Evolutionary conservation across 768 basidiomycete species (phyloP), one percentile per base, ranked within the genome.

Genomic region (Suillus americanus): DNA sequence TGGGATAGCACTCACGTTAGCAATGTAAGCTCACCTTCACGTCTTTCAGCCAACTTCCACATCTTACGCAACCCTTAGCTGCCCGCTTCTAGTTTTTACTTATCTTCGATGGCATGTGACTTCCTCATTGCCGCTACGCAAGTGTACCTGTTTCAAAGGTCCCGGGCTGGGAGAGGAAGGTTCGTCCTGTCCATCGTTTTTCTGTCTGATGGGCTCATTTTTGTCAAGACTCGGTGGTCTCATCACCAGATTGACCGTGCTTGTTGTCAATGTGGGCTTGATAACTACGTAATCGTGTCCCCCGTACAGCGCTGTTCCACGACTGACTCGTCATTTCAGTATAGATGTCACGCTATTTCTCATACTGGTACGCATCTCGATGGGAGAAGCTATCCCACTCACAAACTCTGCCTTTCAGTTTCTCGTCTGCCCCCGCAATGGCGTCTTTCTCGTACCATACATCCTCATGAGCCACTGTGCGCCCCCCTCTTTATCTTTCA

Each of bases 391-490:
- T 10, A 16, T 48, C 4, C 30, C 40, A 51, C 23, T 43, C n/a
- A 38, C 13, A 14, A 25, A n/a, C 12, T 14, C 33, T 45, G 2
- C 18, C 55, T 16, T 5, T 16, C 46, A 78, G 77, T 78, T 78
- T 67, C 66, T 78, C 57, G 70, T 67, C n/a, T 79, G 77, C 57
- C 77, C 77, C 5, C 65, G 64, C 48, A 79, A 79, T 35, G 77
- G 77, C 38, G 70, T 69, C 2, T 78, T 78, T 51, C 75, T 78
- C 38, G 70, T 78, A 12, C 77, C 77, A 0, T 78, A 78, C 61
- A 75, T 78, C 61, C 74, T 78, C 6, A 77, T 78, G 71, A 79
- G 78, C 37, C 77, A 79, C 62, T 78, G 77, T 75, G 40, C 51
- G 78, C 51, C 43, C 7, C 3, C 20, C 60, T 18, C 7, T 28